Conservation (phyloP, 176 grass and related monocot genomes). For the Ensete glaucum region DNA sequence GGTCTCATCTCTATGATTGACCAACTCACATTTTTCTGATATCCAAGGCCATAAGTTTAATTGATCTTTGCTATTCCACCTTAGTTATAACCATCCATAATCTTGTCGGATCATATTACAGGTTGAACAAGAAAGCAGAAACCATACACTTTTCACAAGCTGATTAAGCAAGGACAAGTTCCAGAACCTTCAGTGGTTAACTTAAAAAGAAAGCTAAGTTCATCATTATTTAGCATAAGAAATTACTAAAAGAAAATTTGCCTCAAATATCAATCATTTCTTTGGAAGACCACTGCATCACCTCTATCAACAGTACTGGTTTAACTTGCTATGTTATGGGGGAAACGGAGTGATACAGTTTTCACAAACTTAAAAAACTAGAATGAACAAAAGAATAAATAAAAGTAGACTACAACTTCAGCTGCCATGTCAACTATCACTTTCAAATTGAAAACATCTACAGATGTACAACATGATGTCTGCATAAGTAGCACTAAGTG, state of each 20-base stretch:
- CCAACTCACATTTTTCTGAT: not conserved
- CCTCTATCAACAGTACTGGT: not conserved
- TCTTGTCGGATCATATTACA: not conserved
- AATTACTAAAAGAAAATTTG: not conserved
- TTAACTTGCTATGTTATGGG: not conserved
- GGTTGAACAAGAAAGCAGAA: not conserved
- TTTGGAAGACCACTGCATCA: not conserved
- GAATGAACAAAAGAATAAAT: not conserved
- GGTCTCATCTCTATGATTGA: not conserved
- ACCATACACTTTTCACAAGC: not conserved
- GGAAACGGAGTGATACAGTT: not conserved
- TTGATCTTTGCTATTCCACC: not conserved
- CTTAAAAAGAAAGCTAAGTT: not conserved
- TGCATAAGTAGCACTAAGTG: not conserved
- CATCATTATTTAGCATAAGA: slow-evolving; percentile 1
- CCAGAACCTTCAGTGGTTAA: no score
- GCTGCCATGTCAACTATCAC: not conserved
- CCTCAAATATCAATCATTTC: not conserved
- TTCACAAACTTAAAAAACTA: not conserved
- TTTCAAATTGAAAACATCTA: not conserved
- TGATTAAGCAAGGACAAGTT: not conserved
- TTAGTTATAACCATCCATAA: not conserved
- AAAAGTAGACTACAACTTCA: not conserved
- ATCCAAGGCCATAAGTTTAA: not conserved
- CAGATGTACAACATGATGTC: slow-evolving; percentile 2